Conservation (phyloP, 208 protist species). For the Balamuthia mandrillaris region DNA sequence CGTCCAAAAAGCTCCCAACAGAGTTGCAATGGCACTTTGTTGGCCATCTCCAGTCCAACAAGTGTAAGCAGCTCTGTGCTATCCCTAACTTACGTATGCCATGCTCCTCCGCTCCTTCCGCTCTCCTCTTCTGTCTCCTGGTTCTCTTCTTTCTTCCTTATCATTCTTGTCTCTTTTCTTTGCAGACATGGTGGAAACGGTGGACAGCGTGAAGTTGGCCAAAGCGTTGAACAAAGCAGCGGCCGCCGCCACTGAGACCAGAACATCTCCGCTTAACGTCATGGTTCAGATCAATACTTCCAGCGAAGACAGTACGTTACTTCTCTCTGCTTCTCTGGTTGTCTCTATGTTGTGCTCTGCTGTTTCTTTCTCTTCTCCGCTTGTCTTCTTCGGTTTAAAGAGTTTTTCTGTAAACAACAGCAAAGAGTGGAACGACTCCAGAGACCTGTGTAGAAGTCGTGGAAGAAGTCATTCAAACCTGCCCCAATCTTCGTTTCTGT, state of each 20-base stretch:
- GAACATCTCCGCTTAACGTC: constrained; percentile 66
- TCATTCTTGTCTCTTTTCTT: too few relatives aligned
- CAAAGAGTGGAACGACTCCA: constrained; percentile 83
- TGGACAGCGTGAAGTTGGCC: constrained; percentile 86
- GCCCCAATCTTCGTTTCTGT: constrained; percentile 63
- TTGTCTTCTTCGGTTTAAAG: not conserved
- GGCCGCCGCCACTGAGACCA: too few relatives aligned
- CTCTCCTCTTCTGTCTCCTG: too few relatives aligned
- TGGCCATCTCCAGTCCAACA: constrained; percentile 95
- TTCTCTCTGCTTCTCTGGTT: not conserved
- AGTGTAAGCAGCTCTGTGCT: constrained; percentile 79
- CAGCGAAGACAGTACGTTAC: constrained; percentile 76
- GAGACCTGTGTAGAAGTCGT: constrained; percentile 74
- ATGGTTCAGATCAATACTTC: constrained; percentile 92
- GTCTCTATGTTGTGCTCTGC: too few relatives aligned
- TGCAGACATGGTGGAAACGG: constrained; percentile 83
- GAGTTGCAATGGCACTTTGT: constrained; percentile 96
- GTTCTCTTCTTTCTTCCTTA: too few relatives aligned
- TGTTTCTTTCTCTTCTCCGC: not conserved
- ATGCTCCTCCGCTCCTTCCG: too few relatives aligned
- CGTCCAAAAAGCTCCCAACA: constrained; percentile 71
- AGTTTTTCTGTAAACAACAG: not conserved
- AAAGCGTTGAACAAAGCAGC: constrained; percentile 76
- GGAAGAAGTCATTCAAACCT: constrained; percentile 72
- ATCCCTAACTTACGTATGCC: not conserved